A percentile compares a stretch with the other conserved stretches of the same genome.
phyloP scores from a whole-genome alignment of 106 monocot genomes.

The Dendrobium chrysotoxum region DNA sequence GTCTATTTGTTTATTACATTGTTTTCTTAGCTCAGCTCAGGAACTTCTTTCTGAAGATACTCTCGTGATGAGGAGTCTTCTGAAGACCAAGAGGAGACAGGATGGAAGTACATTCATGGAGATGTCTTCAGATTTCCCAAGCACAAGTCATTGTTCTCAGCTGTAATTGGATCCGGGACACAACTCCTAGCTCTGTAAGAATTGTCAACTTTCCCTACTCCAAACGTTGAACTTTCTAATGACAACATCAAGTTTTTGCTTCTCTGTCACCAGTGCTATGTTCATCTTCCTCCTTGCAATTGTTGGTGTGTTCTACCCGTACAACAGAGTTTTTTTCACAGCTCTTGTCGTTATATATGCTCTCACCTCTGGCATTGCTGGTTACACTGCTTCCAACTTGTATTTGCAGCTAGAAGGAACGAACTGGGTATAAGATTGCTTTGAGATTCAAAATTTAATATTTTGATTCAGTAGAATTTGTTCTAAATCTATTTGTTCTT shows the following conservation, averaged over 20 bases:
- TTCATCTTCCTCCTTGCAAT: constrained; percentile 77
- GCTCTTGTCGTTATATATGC: constrained; percentile 81
- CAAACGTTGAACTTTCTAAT: background rate
- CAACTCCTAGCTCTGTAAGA: constrained; percentile 74
- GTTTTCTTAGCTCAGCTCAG: background rate
- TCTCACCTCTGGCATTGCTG: constrained; percentile 76
- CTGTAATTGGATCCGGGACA: constrained; percentile 68
- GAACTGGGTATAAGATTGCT: constrained; percentile 55
- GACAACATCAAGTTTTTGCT: constrained; percentile 5
- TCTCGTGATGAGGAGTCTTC: constrained; percentile 56
- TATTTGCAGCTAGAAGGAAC: constrained; percentile 73
- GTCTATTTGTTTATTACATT: background rate
- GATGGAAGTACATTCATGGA: constrained; percentile 85
- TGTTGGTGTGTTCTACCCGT: constrained; percentile 82
- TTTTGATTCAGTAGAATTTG: background rate
- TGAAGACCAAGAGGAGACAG: constrained; percentile 76
- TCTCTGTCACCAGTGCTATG: constrained; percentile 34
- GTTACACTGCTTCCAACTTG: constrained; percentile 57
- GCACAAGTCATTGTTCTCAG: constrained; percentile 64
- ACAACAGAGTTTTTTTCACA: constrained; percentile 75
- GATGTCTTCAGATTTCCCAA: constrained; percentile 71
- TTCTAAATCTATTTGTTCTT: background rate
- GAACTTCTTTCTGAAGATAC: constrained; percentile 27
- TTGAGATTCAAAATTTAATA: background rate
- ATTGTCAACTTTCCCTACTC: background rate